Conservation (phyloP, 176 grass and related monocot species). For the Oryza punctata region DNA sequence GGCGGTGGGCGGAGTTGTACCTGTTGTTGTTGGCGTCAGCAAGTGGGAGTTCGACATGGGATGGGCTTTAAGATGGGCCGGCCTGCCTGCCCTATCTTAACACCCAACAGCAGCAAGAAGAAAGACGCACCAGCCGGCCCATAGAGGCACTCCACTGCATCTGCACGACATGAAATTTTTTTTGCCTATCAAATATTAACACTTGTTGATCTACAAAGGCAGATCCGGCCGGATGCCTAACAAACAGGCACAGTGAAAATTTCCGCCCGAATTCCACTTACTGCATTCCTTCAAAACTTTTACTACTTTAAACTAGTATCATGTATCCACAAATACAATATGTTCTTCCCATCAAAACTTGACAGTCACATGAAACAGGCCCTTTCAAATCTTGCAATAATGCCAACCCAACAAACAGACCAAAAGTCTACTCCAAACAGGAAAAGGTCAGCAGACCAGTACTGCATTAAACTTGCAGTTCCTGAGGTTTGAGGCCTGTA, state of each 20-base stretch:
- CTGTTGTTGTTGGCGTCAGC: too few relatives aligned
- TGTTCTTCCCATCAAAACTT: neutral
- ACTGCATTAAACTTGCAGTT: neutral
- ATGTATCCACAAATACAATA: neutral
- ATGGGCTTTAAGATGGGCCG: too few relatives aligned
- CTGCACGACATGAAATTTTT: too few relatives aligned
- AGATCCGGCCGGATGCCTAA: neutral
- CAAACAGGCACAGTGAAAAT: neutral
- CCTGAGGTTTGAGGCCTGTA: neutral
- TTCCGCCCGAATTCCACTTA: neutral
- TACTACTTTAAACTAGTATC: neutral
- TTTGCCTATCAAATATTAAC: too few relatives aligned
- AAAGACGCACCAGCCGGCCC: too few relatives aligned
- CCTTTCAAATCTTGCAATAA: neutral
- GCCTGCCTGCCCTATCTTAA: too few relatives aligned
- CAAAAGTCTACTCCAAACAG: conserved; percentile 16
- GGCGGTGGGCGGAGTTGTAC: too few relatives aligned
- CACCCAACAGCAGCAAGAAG: too few relatives aligned
- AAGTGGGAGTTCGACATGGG: too few relatives aligned
- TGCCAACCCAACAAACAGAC: neutral
- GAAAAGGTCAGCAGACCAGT: neutral
- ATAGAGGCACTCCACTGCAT: too few relatives aligned
- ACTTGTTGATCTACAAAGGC: too few relatives aligned
- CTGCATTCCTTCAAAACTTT: neutral
- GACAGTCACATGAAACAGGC: neutral